A percentile compares a stretch with the other conserved stretches of the same genome.
Evolutionary conservation across 768 basidiomycete genomes (phyloP).

Genomic region (Austroboletus eburneus): DNA sequence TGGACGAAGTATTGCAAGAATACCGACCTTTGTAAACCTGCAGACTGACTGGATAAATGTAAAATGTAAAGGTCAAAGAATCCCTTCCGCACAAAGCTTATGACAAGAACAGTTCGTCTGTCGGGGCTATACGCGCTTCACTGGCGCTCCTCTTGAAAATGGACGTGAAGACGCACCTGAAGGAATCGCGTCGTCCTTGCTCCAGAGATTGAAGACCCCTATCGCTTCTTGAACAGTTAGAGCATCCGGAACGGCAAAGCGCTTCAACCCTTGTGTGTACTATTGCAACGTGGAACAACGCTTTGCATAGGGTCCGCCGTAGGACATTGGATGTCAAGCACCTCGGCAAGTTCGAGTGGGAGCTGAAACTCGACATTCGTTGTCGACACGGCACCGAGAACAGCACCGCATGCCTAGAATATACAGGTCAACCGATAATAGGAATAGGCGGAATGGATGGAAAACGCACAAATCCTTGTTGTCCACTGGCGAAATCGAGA

Average conservation of each 20-base stretch:
- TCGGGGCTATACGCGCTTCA: conserved; percentile 27
- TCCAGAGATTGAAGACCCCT: conserved; percentile 75
- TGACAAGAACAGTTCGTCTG: conserved; percentile 72
- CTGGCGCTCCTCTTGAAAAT: too few species aligned
- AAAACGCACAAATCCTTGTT: conserved; percentile 55
- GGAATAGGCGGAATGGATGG: too few species aligned
- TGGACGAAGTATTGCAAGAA: background rate
- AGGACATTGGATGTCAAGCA: conserved; percentile 47
- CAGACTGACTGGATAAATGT: conserved; percentile 4
- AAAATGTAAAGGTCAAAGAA: background rate
- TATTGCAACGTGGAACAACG: conserved; percentile 44
- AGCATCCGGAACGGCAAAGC: conserved; percentile 50
- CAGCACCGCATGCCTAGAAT: conserved; percentile 70
- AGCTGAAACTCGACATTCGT: conserved; percentile 56
- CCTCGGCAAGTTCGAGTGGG: conserved; percentile 61
- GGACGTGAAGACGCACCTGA: conserved; percentile 35
- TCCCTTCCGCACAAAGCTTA: conserved; percentile 76
- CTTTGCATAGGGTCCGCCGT: conserved; percentile 52
- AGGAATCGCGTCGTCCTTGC: conserved; percentile 51
- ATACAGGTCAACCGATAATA: too few species aligned
- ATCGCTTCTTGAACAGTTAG: conserved; percentile 66
- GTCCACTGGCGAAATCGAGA: conserved; percentile 73
- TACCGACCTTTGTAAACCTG: conserved; percentile 17
- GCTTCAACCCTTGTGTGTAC: conserved; percentile 54
- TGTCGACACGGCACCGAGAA: conserved; percentile 66